Base-by-base conservation (phyloP, 495 filamentous ascomycete species). In the Penicillium taxi region DNA sequence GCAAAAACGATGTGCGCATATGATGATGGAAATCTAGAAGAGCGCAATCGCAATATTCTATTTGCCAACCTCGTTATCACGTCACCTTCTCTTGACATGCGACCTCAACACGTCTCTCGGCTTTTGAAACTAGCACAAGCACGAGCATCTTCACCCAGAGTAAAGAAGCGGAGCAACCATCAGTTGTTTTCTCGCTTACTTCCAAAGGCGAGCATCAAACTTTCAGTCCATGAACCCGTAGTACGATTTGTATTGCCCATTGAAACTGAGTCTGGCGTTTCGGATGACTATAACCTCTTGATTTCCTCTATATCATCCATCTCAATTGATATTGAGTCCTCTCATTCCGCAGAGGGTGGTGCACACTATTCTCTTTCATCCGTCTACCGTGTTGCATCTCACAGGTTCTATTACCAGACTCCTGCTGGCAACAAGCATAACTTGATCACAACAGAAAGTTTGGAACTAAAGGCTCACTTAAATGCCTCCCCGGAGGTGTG, bases 51-150 rank as follows among this genome's bases (percentile, higher is more conserved):
- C 11, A 99, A 99, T 54, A 87, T 99, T 21, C 71, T 99, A 0
- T 96, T 94, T 50, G 90, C 89, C 8, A 96, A 96, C 48, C 74
- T 94, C 6, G 91, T 99, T 31, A 73, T 96, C 33, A 99, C 91
- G 5, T 99, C 91, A 11, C 91, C 91, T 5, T 94, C 93, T 1
- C 66, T 96, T 26, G 91, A 99, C 57, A 64, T 99, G n/a, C 86
- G 94, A 59, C 90, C 93, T 4, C 82, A 84, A 36, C 90, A 96
- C 66, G 69, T 96, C 24, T 90, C 91, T 5, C 73, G 94, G 16
- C 61, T 96, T 11, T 56, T 94, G 26, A 81, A 84, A n/a, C 61
- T 96, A 38, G 61, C 81, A 23, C 77, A 77, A 40, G 63, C 63
- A 13, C 74, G 67, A 32, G 72, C 77, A 5, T 74, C 70, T 18